A percentile compares a stretch with the other conserved stretches of the same genome.
Evolutionary conservation across 2,329 filamentous ascomycete genomes (phyloP).

Genomic region (Cladophialophora chaetospira): DNA sequence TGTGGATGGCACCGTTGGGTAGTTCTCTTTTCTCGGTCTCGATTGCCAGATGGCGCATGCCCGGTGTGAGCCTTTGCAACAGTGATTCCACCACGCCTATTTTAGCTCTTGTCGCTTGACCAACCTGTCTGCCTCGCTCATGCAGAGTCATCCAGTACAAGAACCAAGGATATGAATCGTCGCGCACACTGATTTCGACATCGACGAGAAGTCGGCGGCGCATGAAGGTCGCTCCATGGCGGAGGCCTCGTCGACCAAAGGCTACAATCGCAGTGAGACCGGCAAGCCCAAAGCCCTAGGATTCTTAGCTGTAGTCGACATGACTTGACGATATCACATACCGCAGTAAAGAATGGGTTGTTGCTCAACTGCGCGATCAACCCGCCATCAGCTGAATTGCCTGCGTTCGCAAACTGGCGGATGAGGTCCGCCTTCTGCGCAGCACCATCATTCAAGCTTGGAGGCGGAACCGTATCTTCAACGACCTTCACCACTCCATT

Average conservation of each 20-base stretch:
- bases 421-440: slow-evolving; percentile 28
- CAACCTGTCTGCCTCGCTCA: slow-evolving; percentile 63
- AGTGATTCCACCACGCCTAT: slow-evolving; percentile 54
- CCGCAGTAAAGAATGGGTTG: slow-evolving; percentile 55
- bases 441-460: slow-evolving; percentile 13
- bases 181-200: slow-evolving; percentile 91
- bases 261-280: slow-evolving; percentile 80
- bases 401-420: slow-evolving; percentile 23
- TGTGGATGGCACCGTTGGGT: slow-evolving; percentile 69
- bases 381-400: slow-evolving; percentile 40
- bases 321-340: slow-evolving; percentile 34
- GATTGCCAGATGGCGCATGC: slow-evolving; percentile 65
- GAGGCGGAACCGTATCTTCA: slow-evolving; percentile 10
- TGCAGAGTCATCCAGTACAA: slow-evolving; percentile 91
- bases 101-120: slow-evolving; percentile 42
- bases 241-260: slow-evolving; percentile 74
- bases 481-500: slow-evolving; percentile 25
- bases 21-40: slow-evolving; percentile 64
- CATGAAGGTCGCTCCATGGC: slow-evolving; percentile 71
- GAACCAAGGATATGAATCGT: slow-evolving; percentile 92
- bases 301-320: neutral
- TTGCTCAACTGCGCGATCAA: slow-evolving; percentile 48
- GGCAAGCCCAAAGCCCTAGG: slow-evolving; percentile 81
- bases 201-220: slow-evolving; percentile 88
- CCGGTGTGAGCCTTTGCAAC: slow-evolving; percentile 60